These are phyloP conservation scores for Linnemannia schmuckeri DNA, from an alignment of 192 early-diverging fungal genomes.

Conservation along the genomic window DNA sequence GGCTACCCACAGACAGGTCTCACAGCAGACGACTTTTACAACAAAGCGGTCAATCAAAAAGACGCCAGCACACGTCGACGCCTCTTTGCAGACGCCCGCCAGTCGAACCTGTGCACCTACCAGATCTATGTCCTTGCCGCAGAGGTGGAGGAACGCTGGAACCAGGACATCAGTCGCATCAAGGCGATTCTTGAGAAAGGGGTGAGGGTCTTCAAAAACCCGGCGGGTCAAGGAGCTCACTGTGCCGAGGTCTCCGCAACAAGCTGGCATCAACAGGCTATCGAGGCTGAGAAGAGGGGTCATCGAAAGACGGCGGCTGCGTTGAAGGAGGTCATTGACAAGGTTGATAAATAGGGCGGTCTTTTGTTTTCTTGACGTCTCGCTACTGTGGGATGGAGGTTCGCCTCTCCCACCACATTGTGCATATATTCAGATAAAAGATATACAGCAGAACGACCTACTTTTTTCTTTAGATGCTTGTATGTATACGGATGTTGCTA, in stretches of 20 bases:
- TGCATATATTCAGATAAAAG: too few relatives aligned
- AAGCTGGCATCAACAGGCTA: conserved; percentile 11
- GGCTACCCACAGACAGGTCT: conserved; percentile 8
- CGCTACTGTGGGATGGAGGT: too few relatives aligned
- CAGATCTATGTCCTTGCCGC: conserved; percentile 37
- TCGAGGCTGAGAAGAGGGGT: not conserved
- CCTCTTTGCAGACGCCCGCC: conserved; percentile 46
- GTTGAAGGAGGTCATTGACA: not conserved
- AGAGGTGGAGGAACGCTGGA: conserved; percentile 24
- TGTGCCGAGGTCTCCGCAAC: conserved; percentile 11
- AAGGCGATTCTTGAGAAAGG: conserved; percentile 16
- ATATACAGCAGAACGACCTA: too few relatives aligned
- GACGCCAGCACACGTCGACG: conserved; percentile 30
- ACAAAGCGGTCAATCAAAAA: not conserved
- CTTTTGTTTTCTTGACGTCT: not conserved
- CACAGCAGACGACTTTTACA: conserved; percentile 5
- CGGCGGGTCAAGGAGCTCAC: conserved; percentile 15
- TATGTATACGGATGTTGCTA: too few relatives aligned
- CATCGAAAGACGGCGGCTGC: not conserved
- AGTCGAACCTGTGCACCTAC: conserved; percentile 30
- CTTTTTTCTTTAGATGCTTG: too few relatives aligned
- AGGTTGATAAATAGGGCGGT: not conserved
- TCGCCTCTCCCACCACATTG: not conserved
- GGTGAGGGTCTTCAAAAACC: conserved; percentile 27
- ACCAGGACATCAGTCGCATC: not conserved